Evolutionary conservation across 208 protist species (phyloP).

Genomic region (Trichomonas tenax): DNA sequence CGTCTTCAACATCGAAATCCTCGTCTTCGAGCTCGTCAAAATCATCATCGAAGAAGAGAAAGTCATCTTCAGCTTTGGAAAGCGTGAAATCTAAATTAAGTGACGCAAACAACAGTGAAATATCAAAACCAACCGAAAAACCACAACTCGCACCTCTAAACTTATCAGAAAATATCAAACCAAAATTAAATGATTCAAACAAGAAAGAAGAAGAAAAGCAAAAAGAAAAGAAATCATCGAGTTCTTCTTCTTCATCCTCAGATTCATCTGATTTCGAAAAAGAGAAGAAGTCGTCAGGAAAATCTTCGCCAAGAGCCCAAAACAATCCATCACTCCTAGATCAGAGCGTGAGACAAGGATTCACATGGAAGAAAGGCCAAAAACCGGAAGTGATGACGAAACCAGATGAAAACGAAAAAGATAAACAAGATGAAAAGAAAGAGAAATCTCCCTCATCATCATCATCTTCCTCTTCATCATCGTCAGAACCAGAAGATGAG

Average conservation of each 20-base stretch:
- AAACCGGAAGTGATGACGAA: neutral
- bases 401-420: neutral
- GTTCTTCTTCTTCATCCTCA: neutral
- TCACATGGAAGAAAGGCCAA: neutral
- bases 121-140: neutral
- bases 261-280: neutral
- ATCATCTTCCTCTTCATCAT: neutral
- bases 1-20: neutral
- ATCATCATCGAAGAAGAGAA: neutral
- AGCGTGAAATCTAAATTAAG: neutral
- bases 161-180: neutral
- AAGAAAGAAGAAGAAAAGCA: neutral
- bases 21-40: neutral
- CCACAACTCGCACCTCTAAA: neutral
- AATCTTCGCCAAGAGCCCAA: neutral
- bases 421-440: neutral
- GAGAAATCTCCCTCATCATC: neutral
- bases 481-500: neutral
- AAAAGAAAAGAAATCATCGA: neutral
- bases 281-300: neutral
- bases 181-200: neutral
- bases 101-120: neutral
- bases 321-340: neutral
- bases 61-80: neutral
- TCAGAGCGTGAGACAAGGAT: neutral